These are phyloP conservation scores for Penicillium cosmopolitanum DNA, from an alignment of 495 filamentous ascomycete species.

Conservation along the genomic window DNA sequence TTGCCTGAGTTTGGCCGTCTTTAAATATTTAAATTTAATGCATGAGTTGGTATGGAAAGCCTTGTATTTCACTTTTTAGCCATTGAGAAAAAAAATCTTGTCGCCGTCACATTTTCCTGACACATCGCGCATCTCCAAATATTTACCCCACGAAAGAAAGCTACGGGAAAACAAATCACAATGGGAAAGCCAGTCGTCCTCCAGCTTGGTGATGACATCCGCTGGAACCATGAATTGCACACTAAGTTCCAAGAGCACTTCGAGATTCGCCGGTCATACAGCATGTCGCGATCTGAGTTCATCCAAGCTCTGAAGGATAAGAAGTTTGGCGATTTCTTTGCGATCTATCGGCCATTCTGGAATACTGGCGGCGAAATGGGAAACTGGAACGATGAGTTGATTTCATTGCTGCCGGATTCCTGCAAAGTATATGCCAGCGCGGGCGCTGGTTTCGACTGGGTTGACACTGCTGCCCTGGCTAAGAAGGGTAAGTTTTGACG, in stretches of 20 bases:
- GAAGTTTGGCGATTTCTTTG: slow-evolving; percentile 72
- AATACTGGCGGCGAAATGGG: slow-evolving; percentile 81
- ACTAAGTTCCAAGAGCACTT: slow-evolving; percentile 58
- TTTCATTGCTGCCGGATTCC: slow-evolving; percentile 62
- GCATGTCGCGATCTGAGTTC: slow-evolving; percentile 59
- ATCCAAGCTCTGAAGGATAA: slow-evolving; percentile 62
- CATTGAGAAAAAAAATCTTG: not conserved
- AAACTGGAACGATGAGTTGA: slow-evolving; percentile 72
- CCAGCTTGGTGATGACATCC: slow-evolving; percentile 70
- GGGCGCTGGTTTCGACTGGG: slow-evolving; percentile 79
- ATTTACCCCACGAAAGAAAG: not conserved
- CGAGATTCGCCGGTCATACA: slow-evolving; percentile 54
- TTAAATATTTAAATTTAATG: no score
- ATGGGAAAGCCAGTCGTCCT: slow-evolving; percentile 54
- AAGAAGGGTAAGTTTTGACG: slow-evolving; percentile 57
- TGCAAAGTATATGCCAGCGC: slow-evolving; percentile 73
- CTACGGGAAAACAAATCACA: slow-evolving; percentile 3
- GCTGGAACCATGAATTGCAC: slow-evolving; percentile 65
- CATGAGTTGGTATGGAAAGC: no score
- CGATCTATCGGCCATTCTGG: slow-evolving; percentile 79
- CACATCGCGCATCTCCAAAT: not conserved
- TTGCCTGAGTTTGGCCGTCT: not conserved
- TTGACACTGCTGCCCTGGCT: slow-evolving; percentile 67
- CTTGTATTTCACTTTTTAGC: no score
- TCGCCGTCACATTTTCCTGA: not conserved